Evolutionary conservation across 2,329 filamentous ascomycete species (phyloP), one percentile per base, ranked within the genome.

Genomic region (Aspergillus jensenii): DNA sequence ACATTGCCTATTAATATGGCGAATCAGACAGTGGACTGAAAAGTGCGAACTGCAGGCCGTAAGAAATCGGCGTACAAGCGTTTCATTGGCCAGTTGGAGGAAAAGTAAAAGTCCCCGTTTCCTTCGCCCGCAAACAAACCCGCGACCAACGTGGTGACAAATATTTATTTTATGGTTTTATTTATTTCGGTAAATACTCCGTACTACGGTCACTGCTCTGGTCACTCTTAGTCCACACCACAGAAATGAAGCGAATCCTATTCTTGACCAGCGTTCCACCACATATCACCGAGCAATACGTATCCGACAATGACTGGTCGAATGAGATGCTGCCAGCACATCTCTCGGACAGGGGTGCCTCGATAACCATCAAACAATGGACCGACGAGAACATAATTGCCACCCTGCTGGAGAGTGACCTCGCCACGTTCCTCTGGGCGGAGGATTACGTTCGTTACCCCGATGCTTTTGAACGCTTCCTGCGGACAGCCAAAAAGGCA

Each of bases 341-440:
- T 9, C 52, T 55, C 12, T 4, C 6, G 5, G 27, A 45, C 8
- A 45, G 3, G 23, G 51, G 40, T 2, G 31, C 51, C 11, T 25
- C 11, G 4, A 31, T 53, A 6, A 44, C 41, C 9, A 35, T 53
- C 51, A 53, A 53, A n/a, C 44, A 23, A 27, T 53, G 51, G 51
- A 15, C 39, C 21, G 51, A 53, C 27, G 51, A 53, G 19, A 41
- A 53, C 41, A 40, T 53, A 41, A 23, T 53, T 3, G 33, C 27
- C 19, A 27, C 41, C 2, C 14, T 53, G 15, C 14, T 37, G 3
- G 33, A 25, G 7, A 21, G 33, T 14, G 51, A 53, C 17, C 12
- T 27, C 9, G 51, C 25, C 7, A 53, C 40, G 9, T 53, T 53
- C 14, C 51, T 53, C 23, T 53, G 51, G 51, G 41, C 40, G 17